Percentiles rank a stretch among this genome's conserved stretches.
phyloP scores from a whole-genome alignment of 805 yeast species.

The Tanozyma kutaoensis region DNA sequence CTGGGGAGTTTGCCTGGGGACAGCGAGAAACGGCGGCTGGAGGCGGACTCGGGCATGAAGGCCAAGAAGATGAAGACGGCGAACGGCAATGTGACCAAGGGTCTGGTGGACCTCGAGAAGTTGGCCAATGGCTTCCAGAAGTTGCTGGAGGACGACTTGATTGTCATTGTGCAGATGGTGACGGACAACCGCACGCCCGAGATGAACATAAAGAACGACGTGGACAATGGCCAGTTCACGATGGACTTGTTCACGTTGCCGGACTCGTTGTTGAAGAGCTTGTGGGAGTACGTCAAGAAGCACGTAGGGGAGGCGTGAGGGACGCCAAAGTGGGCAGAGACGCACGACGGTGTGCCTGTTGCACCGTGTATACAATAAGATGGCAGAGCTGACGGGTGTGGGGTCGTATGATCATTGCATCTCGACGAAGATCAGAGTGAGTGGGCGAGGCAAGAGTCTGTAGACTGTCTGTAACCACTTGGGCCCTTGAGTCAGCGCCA shows the following conservation, averaged over 20 bases:
- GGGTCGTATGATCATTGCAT: too few species aligned
- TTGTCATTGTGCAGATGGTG: conserved; percentile 94
- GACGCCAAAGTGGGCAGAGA: not conserved
- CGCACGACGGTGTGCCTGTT: not conserved
- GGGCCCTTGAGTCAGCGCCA: too few species aligned
- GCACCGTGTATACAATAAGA: too few species aligned
- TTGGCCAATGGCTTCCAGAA: conserved; percentile 84
- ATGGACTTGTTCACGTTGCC: conserved; percentile 93
- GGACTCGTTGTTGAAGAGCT: conserved; percentile 76
- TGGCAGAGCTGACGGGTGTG: too few species aligned
- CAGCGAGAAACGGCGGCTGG: conserved; percentile 21
- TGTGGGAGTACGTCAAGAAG: conserved; percentile 89
- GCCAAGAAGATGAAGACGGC: conserved; percentile 39
- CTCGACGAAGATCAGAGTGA: too few species aligned
- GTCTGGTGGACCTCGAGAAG: conserved; percentile 75
- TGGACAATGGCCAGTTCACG: conserved; percentile 93
- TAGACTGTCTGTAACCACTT: too few species aligned
- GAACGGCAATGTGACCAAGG: conserved; percentile 43
- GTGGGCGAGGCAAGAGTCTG: too few species aligned
- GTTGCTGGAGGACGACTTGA: conserved; percentile 80
- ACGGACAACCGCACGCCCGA: conserved; percentile 91
- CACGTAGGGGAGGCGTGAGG: conserved; percentile 24
- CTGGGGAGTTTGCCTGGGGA: conserved; percentile 66
- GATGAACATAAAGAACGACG: conserved; percentile 90
- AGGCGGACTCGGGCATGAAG: conserved; percentile 17